phyloP scores from a whole-genome alignment of 2,329 filamentous ascomycete genomes.

The Neophaeococcomyces aloes region DNA sequence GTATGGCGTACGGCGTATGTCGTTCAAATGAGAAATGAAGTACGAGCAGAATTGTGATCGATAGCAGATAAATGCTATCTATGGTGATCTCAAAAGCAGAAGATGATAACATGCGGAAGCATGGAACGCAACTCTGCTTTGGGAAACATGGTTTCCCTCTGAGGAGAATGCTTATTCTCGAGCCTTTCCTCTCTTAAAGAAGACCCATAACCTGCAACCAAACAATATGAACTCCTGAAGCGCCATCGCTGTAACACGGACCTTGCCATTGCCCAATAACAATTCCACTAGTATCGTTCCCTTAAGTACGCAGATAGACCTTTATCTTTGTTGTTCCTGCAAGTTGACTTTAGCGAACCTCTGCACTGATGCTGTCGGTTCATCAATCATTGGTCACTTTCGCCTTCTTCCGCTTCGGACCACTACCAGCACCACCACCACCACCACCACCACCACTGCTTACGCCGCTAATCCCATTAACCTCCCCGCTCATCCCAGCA shows the following conservation, averaged over 20 bases:
- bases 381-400: background rate
- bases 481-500: no score
- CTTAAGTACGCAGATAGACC: background rate
- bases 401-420: background rate
- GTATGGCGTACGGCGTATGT: conserved; percentile 7
- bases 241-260: conserved; percentile 1
- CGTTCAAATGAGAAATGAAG: background rate
- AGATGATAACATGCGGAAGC: no score
- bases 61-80: no score
- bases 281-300: conserved; percentile 9
- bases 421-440: conserved; percentile 1
- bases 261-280: background rate
- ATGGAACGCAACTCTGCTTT: no score
- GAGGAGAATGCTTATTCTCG: no score
- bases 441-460: background rate
- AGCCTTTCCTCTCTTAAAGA: no score
- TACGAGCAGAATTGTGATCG: no score
- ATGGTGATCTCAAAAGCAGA: no score
- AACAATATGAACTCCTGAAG: conserved; percentile 2
- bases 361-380: conserved; percentile 30
- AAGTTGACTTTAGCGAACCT: conserved; percentile 26
- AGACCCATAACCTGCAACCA: no score
- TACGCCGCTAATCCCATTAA: background rate
- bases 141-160: no score
- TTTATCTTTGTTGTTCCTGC: conserved; percentile 19